Base-by-base conservation (phyloP, 169 alveolate genomes). In the Cyclospora cayetanensis region DNA sequence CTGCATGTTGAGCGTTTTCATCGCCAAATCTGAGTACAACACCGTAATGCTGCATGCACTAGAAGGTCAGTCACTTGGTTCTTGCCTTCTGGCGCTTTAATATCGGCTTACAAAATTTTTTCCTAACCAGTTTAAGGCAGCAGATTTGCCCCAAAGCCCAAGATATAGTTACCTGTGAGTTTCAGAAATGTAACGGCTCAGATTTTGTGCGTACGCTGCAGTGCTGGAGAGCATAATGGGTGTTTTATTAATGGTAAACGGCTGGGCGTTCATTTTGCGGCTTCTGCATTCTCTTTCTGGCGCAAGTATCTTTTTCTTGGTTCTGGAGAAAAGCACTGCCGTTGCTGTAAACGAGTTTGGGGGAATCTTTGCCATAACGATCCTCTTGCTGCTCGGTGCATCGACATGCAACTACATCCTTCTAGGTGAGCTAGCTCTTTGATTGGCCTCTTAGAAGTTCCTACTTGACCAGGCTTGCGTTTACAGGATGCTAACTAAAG, bases 151-250 rank as follows among this genome's bases (percentile, higher is more conserved):
- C n/a, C n/a, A n/a, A n/a, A n/a, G n/a, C n/a, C n/a, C n/a, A n/a
- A n/a, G n/a, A n/a, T n/a, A n/a, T n/a, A n/a, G n/a, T n/a, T n/a
- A n/a, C n/a, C n/a, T n/a, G n/a, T n/a, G n/a, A n/a, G n/a, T n/a
- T n/a, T n/a, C n/a, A n/a, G n/a, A n/a, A n/a, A n/a, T n/a, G n/a
- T n/a, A n/a, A n/a, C n/a, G n/a, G n/a, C n/a, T n/a, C n/a, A n/a
- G n/a, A n/a, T n/a, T n/a, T n/a, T n/a, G n/a, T n/a, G 60, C 60
- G 7, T 31, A 39, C 76, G 12, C 29, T 50, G 4, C 39, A 80
- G 89, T 80, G 20, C 55, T 80, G 74, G 89, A 80, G 89, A 74
- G 89, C 3, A 31, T 50, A 15, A n/a, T 80, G 76, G 89, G 89
- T 25, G 89, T 80, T 20, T 25, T 52, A 27, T 20, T 52, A 5